Evolutionary conservation across 129 eudicot species (phyloP).

Genomic region (Saussurea involucrata): DNA sequence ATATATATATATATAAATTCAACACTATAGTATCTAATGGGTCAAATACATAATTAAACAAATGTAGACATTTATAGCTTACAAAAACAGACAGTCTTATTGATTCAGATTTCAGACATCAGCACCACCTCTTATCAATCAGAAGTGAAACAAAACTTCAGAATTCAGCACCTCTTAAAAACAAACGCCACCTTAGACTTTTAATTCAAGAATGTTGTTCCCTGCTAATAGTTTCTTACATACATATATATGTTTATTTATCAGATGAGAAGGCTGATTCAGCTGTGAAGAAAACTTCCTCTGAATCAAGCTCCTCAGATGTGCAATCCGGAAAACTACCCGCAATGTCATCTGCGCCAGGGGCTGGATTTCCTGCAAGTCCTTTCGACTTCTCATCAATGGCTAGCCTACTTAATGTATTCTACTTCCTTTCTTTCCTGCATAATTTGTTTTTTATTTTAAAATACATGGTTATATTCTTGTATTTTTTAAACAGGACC

Average conservation of each 20-base stretch:
- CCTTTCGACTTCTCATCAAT: slow-evolving; percentile 94
- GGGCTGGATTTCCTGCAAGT: slow-evolving; percentile 49
- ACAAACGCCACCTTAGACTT: too few relatives aligned
- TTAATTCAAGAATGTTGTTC: neutral
- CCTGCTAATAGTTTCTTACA: neutral
- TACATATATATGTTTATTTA: neutral
- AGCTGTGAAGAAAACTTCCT: slow-evolving; percentile 27
- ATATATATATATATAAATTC: too few relatives aligned
- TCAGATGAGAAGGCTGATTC: slow-evolving; percentile 42
- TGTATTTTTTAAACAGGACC: slow-evolving; percentile 56
- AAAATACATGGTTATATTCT: too few relatives aligned
- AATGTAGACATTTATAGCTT: too few relatives aligned
- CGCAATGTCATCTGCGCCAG: slow-evolving; percentile 41
- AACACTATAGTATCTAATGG: too few relatives aligned
- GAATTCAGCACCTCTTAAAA: too few relatives aligned
- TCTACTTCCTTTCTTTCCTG: neutral
- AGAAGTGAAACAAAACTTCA: too few relatives aligned
- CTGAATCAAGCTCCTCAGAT: slow-evolving; percentile 43
- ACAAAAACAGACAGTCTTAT: too few relatives aligned
- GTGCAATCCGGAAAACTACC: slow-evolving; percentile 35
- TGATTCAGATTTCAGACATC: too few relatives aligned
- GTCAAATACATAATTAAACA: too few relatives aligned
- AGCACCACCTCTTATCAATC: too few relatives aligned
- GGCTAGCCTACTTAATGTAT: slow-evolving; percentile 87
- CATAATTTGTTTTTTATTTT: neutral